Base-by-base conservation (phyloP, 2,329 filamentous ascomycete species). In the Talaromyces sp. region DNA sequence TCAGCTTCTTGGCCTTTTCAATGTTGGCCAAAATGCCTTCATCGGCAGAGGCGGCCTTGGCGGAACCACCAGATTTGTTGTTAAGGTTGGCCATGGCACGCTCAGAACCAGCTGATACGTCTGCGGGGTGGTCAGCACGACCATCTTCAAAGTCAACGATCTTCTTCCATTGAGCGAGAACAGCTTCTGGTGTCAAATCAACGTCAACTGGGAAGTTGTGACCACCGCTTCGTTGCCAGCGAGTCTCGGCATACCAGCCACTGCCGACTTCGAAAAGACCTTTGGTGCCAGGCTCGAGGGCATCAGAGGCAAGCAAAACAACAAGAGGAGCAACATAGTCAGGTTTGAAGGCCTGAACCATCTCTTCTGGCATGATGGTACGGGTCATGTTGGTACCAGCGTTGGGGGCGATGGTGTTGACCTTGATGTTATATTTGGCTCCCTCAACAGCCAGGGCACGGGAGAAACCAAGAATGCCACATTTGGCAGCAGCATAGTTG, bases 311-410 rank as follows among this genome's bases (percentile, higher is more conserved):
- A 65, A 99, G 90, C 50, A 93, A 88, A 63, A 94, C 88, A 60
- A 99, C 93, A 43, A 98, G 82, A 67, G 95, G 95, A 62, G 95
- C 95, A 78, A 99, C 93, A 80, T 97, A 98, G 76, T 98, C 94
- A 66, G 95, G 95, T 88, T 98, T 99, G 85, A 99, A 97, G 54
- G 95, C 94, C 83, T 98, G 93, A 19, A 99, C 93, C 82, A 98
- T 88, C 83, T 99, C 95, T 81, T 97, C 93, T 35, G 95, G 95
- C 84, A 99, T 87, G 77, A 99, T 91, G 60, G 91, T 94, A 71
- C 89, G 87, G 64, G 95, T 99, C 91, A 99, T 95, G 76, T 90
- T 88, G 52, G 95, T 99, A 72, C 95, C 95, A 45, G 95, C 95
- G 74, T 98, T 99, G 71, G 95, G 95, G 27, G 95, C 95, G 74